Base-by-base conservation (phyloP, 352 stramenopile genomes). In the Globisporangium nunn region DNA sequence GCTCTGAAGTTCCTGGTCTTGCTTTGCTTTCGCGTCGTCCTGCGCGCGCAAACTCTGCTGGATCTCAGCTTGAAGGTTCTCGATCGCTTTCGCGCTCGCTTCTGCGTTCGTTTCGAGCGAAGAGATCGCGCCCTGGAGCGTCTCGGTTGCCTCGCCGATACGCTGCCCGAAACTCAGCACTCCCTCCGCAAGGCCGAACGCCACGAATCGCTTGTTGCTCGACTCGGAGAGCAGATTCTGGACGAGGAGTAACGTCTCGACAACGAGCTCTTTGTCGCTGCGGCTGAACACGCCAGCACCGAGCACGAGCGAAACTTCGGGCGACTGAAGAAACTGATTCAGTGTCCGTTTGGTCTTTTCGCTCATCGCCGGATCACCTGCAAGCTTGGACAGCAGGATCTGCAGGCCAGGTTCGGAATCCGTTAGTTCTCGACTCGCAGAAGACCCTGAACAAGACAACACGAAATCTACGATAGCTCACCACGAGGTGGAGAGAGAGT, bases 341-440 rank as follows among this genome's bases (percentile, higher is more conserved):
- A 91, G 53, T 0, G 78, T 82, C 40, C 81, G 75, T 50, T 81
- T 87, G 30, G 75, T 77, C 44, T 86, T 88, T 39, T 91, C 79
- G 4, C 67, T 50, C 63, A 93, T 68, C 17, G 53, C 71, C 11
- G 72, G 56, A 14, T 89, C 79, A 6, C 62, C 57, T 30, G 71
- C 54, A 5, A 93, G 58, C 30, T 66, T 76, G 7, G 79, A 78
- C 3, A 93, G 56, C 11, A 93, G 63, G 41, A 70, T 86, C 82
- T 93, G 58, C 15, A 23, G 3, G 23, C 23, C 23, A 23, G 23
- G 23, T 23, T 23, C 23, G 23, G 23, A 23, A 59, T 6, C 47
- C 12, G 2, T 17, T 12, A 35, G 35, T 14, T 23, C 35, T 14
- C 35, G 35, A 3, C 35, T 12, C 35, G 10, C 35, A 41, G 35